Percentiles rank a stretch among this genome's conserved stretches.
Evolutionary conservation across 148 eudicot species (phyloP).

Genomic region (Cornus suecica): DNA sequence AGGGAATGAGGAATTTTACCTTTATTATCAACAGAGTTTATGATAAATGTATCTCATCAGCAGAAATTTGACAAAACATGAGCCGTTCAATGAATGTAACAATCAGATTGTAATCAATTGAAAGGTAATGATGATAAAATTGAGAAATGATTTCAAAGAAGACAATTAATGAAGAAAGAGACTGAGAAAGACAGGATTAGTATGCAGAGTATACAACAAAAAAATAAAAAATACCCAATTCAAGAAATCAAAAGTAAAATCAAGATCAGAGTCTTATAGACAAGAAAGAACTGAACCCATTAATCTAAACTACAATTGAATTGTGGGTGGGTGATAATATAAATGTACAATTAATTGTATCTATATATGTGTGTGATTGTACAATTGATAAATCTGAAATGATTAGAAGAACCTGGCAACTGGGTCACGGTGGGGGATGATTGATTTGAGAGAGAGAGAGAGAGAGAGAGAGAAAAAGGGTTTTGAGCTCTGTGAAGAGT

Average conservation of each 20-base stretch:
- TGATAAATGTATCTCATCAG: not conserved
- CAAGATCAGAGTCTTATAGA: not conserved
- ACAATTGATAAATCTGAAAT: not conserved
- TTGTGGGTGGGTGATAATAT: not conserved
- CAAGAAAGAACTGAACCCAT: slow-evolving; percentile 3
- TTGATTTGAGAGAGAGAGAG: slow-evolving; percentile 3
- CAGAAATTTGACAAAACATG: slow-evolving; percentile 8
- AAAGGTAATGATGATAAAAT: too few species aligned
- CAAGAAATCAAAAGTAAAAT: not conserved
- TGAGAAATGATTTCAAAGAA: not conserved
- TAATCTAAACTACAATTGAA: not conserved
- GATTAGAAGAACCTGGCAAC: slow-evolving; percentile 8
- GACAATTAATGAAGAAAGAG: not conserved
- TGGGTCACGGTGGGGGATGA: not conserved
- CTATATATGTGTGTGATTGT: not conserved
- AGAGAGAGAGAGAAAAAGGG: not conserved
- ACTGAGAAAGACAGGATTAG: not conserved
- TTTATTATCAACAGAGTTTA: not conserved
- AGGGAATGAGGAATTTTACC: not conserved
- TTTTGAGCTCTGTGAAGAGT: not conserved
- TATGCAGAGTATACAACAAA: not conserved
- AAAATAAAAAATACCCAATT: not conserved
- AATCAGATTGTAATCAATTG: not conserved
- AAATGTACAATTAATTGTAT: not conserved
- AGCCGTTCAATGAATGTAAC: slow-evolving; percentile 3